Evolutionary conservation across 2,329 filamentous ascomycete species (phyloP), one percentile per base, ranked within the genome.

Genomic region (Blumeriella jaapii): DNA sequence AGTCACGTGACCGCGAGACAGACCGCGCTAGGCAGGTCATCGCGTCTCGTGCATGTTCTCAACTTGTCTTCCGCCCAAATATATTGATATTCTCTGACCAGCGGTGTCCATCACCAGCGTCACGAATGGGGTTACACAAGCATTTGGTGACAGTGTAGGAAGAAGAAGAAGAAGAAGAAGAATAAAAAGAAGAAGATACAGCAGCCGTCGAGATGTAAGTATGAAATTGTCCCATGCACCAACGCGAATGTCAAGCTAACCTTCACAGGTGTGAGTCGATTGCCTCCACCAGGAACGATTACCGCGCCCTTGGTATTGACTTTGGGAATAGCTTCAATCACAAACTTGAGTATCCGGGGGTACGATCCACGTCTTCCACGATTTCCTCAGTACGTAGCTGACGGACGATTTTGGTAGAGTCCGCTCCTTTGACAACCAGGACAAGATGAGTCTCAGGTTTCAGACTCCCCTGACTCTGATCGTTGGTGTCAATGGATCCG

Each of bases 401-500:
- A 38, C n/a, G n/a, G n/a, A n/a, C n/a, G n/a, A n/a, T n/a, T 18
- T 10, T n/a, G 6, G 16, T 46, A 74, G 74, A 56, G 68, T 84
- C 48, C 84, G 89, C 49, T 95, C 89, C 38, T 96, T 96, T 58
- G 82, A 81, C 59, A 80, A 82, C 46, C 67, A 69, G 27, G 66
- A 70, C 40, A 71, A 71, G 46, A 82, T 95, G 61, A 79, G 73
- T 23, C 93, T 96, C 43, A 71, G 81, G 49, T 96, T 98, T 58
- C 78, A 86, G 46, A 81, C 83, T 1, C 93, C 91, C 16, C 69
- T 98, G 38, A 98, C 91, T 9, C 71, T 98, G 43, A 98, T 98
- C 49, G 93, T 98, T 39, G 91, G 91, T 39, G 84, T 86, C 61
- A 98, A 98, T 63, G 91, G 91, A 36, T 96, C 89, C 1, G 91